Evolutionary conservation across 202 grass and related monocot genomes (phyloP).

Genomic region (Hordeum pubiflorum): DNA sequence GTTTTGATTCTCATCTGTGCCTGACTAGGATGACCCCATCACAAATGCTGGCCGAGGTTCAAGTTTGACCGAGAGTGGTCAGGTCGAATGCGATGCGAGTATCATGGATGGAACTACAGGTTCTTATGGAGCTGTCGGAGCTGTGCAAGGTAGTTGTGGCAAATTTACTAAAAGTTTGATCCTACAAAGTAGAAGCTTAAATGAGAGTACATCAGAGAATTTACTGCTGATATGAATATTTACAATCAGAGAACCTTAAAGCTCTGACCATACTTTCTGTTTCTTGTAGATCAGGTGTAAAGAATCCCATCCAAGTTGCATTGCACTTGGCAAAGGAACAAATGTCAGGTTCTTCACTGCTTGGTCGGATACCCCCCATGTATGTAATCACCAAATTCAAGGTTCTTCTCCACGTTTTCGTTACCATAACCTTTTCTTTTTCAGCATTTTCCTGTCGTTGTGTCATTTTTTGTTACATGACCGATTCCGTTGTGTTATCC

Average conservation of each 20-base stretch:
- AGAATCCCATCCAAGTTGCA: conserved; percentile 80
- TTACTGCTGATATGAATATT: conserved; percentile 3
- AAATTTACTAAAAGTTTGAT: background rate
- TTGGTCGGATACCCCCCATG: conserved; percentile 98
- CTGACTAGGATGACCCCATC: conserved; percentile 64
- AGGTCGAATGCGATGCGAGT: conserved; percentile 89
- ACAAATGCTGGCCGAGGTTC: conserved; percentile 87
- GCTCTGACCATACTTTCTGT: conserved; percentile 32
- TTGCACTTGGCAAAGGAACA: conserved; percentile 72
- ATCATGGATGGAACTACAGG: conserved; percentile 89
- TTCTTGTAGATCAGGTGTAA: conserved; percentile 84
- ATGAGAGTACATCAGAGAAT: background rate
- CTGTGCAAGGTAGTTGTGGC: conserved; percentile 65
- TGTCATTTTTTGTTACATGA: background rate
- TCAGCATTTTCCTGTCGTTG: background rate
- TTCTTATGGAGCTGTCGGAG: conserved; percentile 80
- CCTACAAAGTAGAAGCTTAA: background rate
- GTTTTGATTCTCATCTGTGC: conserved; percentile 12
- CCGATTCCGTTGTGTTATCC: background rate
- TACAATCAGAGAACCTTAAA: background rate
- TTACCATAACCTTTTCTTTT: background rate
- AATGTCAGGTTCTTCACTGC: conserved; percentile 47
- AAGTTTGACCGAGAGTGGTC: conserved; percentile 75
- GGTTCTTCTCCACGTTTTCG: background rate
- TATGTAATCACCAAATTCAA: conserved; percentile 62